These are phyloP conservation scores for Nitzschia sp. DNA, from an alignment of 108 stramenopile genomes.

Conservation along the genomic window DNA sequence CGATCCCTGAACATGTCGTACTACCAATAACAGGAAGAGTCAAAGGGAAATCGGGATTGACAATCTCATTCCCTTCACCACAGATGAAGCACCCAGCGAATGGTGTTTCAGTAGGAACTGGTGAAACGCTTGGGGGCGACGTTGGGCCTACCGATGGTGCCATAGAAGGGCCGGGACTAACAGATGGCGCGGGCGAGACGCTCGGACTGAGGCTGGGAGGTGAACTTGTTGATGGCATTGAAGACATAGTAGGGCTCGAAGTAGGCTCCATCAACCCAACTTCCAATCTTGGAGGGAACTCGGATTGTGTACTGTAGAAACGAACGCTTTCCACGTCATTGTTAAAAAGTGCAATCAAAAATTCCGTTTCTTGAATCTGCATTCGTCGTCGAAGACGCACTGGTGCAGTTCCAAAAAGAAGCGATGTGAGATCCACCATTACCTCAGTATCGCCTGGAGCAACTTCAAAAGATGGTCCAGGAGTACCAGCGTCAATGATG, in stretches of 20 bases:
- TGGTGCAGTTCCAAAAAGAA: not conserved
- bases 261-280: not conserved
- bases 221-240: too few relatives aligned
- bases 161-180: too few relatives aligned
- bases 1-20: not conserved
- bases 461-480: not conserved
- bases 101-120: too few relatives aligned
- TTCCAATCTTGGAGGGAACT: not conserved
- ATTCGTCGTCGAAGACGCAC: not conserved
- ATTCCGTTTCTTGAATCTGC: not conserved
- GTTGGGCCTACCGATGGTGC: too few relatives aligned
- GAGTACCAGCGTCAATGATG: not conserved
- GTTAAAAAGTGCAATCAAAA: not conserved
- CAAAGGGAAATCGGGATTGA: not conserved
- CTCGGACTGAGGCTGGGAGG: too few relatives aligned
- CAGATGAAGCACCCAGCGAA: slow-evolving; percentile 1
- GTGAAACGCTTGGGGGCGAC: too few relatives aligned
- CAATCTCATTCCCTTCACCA: not conserved
- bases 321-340: not conserved
- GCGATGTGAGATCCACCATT: not conserved
- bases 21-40: not conserved
- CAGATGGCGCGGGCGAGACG: too few relatives aligned
- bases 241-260: too few relatives aligned
- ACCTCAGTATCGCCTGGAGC: not conserved
- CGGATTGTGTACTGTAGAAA: not conserved